A percentile compares a stretch with the other conserved stretches of the same genome.
Conservation (phyloP, 192 early-diverging fungal species). For the Mortierella antarctica region DNA sequence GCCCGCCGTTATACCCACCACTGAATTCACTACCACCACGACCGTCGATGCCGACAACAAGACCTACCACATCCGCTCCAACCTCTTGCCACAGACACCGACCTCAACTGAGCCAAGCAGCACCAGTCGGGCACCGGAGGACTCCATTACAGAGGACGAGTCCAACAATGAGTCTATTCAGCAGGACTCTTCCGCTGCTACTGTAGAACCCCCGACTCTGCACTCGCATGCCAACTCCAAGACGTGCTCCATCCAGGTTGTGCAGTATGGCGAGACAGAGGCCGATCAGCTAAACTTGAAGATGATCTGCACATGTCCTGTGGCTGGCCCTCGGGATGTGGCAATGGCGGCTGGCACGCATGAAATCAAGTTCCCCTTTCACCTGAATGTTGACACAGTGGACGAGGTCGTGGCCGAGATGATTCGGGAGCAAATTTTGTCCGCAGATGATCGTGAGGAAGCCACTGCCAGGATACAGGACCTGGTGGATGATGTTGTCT, state of each 20-base stretch:
- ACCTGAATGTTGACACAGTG: slow-evolving; percentile 73
- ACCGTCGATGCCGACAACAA: slow-evolving; percentile 58
- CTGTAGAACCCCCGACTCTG: slow-evolving; percentile 47
- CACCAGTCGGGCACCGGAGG: not conserved
- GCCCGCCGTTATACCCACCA: slow-evolving; percentile 41
- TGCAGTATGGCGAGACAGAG: slow-evolving; percentile 64
- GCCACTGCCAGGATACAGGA: slow-evolving; percentile 51
- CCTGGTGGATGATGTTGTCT: slow-evolving; percentile 30
- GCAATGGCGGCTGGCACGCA: slow-evolving; percentile 52
- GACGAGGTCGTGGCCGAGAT: slow-evolving; percentile 78
- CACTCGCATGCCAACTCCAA: slow-evolving; percentile 59
- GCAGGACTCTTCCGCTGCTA: not conserved
- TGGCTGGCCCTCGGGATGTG: slow-evolving; percentile 52
- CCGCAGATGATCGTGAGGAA: slow-evolving; percentile 39
- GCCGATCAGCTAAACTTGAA: slow-evolving; percentile 44
- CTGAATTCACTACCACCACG: slow-evolving; percentile 39
- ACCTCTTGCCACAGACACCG: slow-evolving; percentile 42
- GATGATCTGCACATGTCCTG: slow-evolving; percentile 53
- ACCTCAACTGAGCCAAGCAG: slow-evolving; percentile 5
- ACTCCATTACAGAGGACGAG: not conserved
- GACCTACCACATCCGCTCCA: slow-evolving; percentile 54
- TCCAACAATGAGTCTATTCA: not conserved
- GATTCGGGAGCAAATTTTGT: slow-evolving; percentile 59
- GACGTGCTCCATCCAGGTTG: slow-evolving; percentile 59
- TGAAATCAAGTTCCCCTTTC: slow-evolving; percentile 79